A percentile compares a stretch with the other conserved stretches of the same genome.
phyloP scores from a whole-genome alignment of 495 filamentous ascomycete species.

The Lasiosphaeris hirsuta region DNA sequence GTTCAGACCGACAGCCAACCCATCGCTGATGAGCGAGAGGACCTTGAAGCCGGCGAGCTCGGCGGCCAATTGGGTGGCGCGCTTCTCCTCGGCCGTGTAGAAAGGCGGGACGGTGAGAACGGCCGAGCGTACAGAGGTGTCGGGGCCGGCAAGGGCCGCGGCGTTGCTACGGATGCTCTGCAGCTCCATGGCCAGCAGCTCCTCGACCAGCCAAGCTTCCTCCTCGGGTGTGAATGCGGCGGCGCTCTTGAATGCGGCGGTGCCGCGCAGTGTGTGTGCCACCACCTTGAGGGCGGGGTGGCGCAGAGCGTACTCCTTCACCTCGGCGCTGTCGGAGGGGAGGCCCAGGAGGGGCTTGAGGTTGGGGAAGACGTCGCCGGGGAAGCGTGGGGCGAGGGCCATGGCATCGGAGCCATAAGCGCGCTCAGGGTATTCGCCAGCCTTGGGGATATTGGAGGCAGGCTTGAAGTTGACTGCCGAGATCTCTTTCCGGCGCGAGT shows the following conservation, averaged over 20 bases:
- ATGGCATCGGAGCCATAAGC: slow-evolving; percentile 90
- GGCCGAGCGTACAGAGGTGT: slow-evolving; percentile 66
- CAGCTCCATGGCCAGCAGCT: slow-evolving; percentile 94
- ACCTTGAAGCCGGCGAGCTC: slow-evolving; percentile 84
- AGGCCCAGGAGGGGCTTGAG: slow-evolving; percentile 83
- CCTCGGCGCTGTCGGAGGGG: slow-evolving; percentile 55
- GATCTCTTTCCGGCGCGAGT: slow-evolving; percentile 92
- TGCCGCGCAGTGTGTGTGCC: slow-evolving; percentile 58
- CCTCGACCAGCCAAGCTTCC: slow-evolving; percentile 81
- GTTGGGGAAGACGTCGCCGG: slow-evolving; percentile 90
- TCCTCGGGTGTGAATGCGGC: slow-evolving; percentile 62
- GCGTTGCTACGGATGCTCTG: slow-evolving; percentile 85
- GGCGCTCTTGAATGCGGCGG: slow-evolving; percentile 70
- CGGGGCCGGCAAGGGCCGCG: slow-evolving; percentile 77
- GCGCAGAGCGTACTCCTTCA: slow-evolving; percentile 63
- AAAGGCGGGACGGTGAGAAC: slow-evolving; percentile 93
- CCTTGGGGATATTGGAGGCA: slow-evolving; percentile 52
- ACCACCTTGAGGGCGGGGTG: slow-evolving; percentile 67
- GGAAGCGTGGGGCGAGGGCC: slow-evolving; percentile 80
- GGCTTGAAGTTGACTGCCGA: slow-evolving; percentile 95
- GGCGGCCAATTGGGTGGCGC: slow-evolving; percentile 75
- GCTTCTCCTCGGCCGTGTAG: slow-evolving; percentile 84
- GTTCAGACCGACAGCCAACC: slow-evolving; percentile 87
- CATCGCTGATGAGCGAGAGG: slow-evolving; percentile 81
- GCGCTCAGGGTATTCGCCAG: slow-evolving; percentile 74